Evolutionary conservation across 1,139 yeast species (phyloP).

Genomic region (Keqinozyma sinolaborantium): DNA sequence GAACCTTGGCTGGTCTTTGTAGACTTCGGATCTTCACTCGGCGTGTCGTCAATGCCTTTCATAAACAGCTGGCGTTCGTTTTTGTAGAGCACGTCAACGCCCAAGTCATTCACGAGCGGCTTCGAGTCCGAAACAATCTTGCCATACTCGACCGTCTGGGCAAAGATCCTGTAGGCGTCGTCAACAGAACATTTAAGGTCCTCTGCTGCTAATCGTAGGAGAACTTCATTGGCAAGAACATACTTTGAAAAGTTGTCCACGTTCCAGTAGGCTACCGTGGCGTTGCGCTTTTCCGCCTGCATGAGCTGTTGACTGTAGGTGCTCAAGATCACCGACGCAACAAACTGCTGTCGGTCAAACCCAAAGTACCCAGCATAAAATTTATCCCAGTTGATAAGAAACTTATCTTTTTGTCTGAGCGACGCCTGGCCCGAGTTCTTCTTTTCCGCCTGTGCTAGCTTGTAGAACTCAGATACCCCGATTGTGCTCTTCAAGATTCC

Average conservation of each 20-base stretch:
- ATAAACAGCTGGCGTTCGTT: slow-evolving; percentile 12
- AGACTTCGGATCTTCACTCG: slow-evolving; percentile 1
- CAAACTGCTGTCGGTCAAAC: slow-evolving; percentile 48
- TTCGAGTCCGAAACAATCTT: slow-evolving; percentile 38
- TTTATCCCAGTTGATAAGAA: slow-evolving; percentile 40
- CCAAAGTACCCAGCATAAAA: slow-evolving; percentile 67
- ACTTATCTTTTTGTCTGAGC: slow-evolving; percentile 46
- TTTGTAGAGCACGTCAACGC: slow-evolving; percentile 14
- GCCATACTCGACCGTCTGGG: slow-evolving; percentile 56
- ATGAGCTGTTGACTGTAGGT: slow-evolving; percentile 24
- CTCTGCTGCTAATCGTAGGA: slow-evolving; percentile 47
- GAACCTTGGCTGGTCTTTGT: slow-evolving; percentile 1
- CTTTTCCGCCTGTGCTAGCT: slow-evolving; percentile 39
- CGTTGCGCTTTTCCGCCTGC: slow-evolving; percentile 23
- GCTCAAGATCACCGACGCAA: slow-evolving; percentile 37
- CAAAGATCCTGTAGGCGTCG: slow-evolving; percentile 44
- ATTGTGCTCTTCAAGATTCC: slow-evolving; percentile 40
- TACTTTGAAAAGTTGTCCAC: slow-evolving; percentile 50
- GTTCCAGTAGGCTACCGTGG: slow-evolving; percentile 61
- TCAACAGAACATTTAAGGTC: slow-evolving; percentile 37
- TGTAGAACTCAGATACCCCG: slow-evolving; percentile 45
- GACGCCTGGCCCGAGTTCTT: slow-evolving; percentile 36
- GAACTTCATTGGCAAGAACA: slow-evolving; percentile 63
- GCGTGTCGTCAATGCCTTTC: slow-evolving; percentile 5
- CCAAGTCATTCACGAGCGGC: slow-evolving; percentile 29